These are phyloP conservation scores for Lichtheimia hyalospora DNA, from an alignment of 371 early-diverging fungal genomes.

Conservation along the genomic window DNA sequence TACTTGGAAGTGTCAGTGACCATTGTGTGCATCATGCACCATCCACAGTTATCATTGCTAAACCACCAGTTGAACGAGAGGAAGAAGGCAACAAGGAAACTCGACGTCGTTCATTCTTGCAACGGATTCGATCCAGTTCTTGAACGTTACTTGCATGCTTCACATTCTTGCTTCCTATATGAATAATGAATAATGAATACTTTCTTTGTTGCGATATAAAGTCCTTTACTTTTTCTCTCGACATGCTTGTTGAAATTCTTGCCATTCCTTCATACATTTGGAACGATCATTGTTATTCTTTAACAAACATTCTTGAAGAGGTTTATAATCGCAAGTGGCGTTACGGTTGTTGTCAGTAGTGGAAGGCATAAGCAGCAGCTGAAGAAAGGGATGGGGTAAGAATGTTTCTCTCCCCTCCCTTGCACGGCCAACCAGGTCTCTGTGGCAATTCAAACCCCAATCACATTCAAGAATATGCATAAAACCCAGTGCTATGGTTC, in stretches of 20 bases:
- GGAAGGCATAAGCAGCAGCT: no score
- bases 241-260: constrained; percentile 60
- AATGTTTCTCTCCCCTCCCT: no score
- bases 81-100: constrained; percentile 2
- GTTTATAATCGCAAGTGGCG: constrained; percentile 7
- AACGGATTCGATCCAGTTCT: background rate
- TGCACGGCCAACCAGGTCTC: no score
- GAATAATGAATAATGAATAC: background rate
- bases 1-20: constrained; percentile 60
- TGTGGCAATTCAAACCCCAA: no score
- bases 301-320: constrained; percentile 13
- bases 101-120: constrained; percentile 13
- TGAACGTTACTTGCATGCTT: constrained; percentile 17
- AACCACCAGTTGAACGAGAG: constrained; percentile 9
- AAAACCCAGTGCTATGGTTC: no score
- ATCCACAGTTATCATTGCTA: constrained; percentile 49
- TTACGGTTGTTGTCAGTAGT: background rate
- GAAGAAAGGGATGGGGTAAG: no score
- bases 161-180: constrained; percentile 17
- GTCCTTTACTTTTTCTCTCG: constrained; percentile 20
- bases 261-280: constrained; percentile 65
- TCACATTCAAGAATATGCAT: no score
- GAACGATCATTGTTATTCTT: constrained; percentile 57
- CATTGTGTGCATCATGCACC: constrained; percentile 52
- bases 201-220: background rate